Conservation (phyloP, 352 stramenopile genomes). For the Globisporangium irregulare region DNA sequence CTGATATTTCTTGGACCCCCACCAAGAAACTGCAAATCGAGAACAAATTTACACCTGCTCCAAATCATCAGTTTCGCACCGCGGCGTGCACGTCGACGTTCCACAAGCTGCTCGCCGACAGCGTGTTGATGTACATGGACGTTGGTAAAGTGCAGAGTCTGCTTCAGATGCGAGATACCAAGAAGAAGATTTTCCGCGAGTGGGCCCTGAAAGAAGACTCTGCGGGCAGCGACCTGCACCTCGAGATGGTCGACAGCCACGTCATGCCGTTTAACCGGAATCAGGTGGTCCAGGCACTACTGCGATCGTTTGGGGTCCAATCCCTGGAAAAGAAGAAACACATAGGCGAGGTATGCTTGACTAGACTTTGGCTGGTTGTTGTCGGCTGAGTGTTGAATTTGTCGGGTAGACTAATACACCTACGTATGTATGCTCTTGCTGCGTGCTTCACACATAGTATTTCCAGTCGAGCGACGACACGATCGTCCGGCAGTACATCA, state of each 20-base stretch:
- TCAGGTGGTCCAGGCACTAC: background rate
- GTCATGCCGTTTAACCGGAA: background rate
- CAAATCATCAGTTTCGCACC: background rate
- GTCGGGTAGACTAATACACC: too few relatives aligned
- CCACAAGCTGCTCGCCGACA: background rate
- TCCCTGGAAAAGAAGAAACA: background rate
- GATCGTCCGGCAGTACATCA: background rate
- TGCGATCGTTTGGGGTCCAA: background rate
- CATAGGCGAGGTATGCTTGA: background rate
- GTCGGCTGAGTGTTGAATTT: too few relatives aligned
- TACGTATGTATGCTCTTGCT: background rate
- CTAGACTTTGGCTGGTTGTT: background rate
- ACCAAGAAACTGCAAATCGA: background rate
- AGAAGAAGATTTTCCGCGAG: background rate
- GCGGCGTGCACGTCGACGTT: background rate
- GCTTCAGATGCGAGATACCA: background rate
- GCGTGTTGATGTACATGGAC: background rate
- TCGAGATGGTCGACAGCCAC: constrained; percentile 1
- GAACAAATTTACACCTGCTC: background rate
- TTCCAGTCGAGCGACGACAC: background rate
- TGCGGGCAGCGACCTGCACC: background rate
- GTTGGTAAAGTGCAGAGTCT: background rate
- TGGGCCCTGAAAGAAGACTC: background rate
- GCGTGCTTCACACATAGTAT: background rate
- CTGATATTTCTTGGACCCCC: background rate